Base-by-base conservation (phyloP, 495 filamentous ascomycete species). In the Neurospora sp. region DNA sequence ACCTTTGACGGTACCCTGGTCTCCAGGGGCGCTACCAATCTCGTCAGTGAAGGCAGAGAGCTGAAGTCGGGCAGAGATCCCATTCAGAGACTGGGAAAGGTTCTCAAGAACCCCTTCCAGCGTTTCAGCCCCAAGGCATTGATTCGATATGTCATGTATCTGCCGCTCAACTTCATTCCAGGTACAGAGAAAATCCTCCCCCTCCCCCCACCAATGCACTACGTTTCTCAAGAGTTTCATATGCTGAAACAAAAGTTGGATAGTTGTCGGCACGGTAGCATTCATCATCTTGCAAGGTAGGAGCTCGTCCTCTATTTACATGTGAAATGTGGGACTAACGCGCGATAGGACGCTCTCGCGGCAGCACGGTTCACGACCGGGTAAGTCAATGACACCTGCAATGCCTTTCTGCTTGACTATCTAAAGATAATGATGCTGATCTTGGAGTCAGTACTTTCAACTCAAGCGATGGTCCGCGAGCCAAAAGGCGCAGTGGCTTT, bases 81-180 rank as follows among this genome's bases (percentile, higher is more conserved):
- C 0, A 88, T 94, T 38, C 85, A 85, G 3, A 89, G 91, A 73
- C 81, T 98, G 3, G 96, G 95, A 1, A 93, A 91, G 76, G 79
- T 91, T 31, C 75, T 91, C 7, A 92, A 89, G 79, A 88, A 81
- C 69, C 93, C 93, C 0, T 91, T 97, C 75, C 79, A 83, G 14
- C 87, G 85, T 37, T 89, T 93, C 76, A 89, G 86, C 1, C 88
- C 90, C 4, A 86, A 85, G 74, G 87, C 89, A 3, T 70, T 96
- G 16, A 78, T 97, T 9, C 83, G 91, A 59, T 92, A 93, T 75
- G 79, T 93, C n/a, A 78, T 92, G 48, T 92, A 94, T 76, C 83
- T 98, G n/a, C 94, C 96, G 14, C 84, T 98, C 69, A 98, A 97
- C 80, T 91, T 97, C 72, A 91, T 99, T 53, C 96, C 96, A 48